phyloP scores from a whole-genome alignment of 2,329 filamentous ascomycete species.

The Botrytis pseudocinerea region DNA sequence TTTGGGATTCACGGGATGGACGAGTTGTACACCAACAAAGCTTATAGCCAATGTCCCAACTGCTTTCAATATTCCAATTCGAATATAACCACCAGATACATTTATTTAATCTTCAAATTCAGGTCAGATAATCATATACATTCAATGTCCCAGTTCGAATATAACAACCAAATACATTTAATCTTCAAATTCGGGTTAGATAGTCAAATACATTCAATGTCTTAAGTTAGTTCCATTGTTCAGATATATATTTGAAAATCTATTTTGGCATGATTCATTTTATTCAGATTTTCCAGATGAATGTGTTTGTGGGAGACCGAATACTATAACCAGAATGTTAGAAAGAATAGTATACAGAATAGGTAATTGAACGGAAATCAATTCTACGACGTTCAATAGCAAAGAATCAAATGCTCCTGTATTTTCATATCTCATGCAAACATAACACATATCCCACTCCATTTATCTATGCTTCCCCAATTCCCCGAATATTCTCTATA shows the following conservation, averaged over 20 bases:
- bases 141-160: background rate
- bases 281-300: background rate
- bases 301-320: background rate
- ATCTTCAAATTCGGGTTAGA: background rate
- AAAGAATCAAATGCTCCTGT: conserved; percentile 12
- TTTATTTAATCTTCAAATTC: background rate
- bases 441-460: conserved; percentile 7
- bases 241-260: background rate
- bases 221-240: background rate
- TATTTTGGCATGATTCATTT: background rate
- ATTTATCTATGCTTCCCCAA: background rate
- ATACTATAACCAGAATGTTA: background rate
- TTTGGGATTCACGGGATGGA: background rate
- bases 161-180: background rate
- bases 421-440: conserved; percentile 21
- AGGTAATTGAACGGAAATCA: background rate
- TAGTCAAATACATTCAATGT: background rate
- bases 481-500: background rate
- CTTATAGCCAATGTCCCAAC: background rate
- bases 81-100: background rate
- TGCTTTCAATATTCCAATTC: background rate
- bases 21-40: background rate
- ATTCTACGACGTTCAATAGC: background rate
- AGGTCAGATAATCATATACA: background rate
- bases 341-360: background rate